These are phyloP conservation scores for Penicillium manginii DNA, from an alignment of 495 filamentous ascomycete genomes.

Conservation along the genomic window DNA sequence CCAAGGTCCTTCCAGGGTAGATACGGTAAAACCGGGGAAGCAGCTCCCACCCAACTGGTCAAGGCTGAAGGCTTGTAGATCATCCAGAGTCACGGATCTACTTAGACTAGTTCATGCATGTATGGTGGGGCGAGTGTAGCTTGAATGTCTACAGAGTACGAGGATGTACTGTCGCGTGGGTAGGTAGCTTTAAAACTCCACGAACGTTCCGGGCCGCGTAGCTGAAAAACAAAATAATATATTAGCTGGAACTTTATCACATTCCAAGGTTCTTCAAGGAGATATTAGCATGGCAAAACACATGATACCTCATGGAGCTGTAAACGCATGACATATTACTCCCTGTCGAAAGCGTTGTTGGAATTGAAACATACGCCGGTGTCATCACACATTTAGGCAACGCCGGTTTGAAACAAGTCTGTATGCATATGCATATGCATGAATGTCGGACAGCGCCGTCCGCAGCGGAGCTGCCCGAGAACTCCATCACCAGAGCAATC, in stretches of 20 bases:
- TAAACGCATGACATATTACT: neutral
- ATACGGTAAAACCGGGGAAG: slow-evolving; percentile 1
- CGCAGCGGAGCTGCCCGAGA: neutral
- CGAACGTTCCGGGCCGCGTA: neutral
- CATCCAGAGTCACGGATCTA: neutral
- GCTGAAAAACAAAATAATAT: neutral
- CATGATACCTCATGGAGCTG: neutral
- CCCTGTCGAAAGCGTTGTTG: neutral
- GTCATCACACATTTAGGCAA: too few relatives aligned
- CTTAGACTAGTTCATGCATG: too few relatives aligned
- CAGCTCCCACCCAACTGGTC: neutral
- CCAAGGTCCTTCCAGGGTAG: neutral
- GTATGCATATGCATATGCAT: neutral
- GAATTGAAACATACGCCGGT: neutral
- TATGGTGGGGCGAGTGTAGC: neutral
- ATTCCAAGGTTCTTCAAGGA: too few relatives aligned
- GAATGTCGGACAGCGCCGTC: neutral
- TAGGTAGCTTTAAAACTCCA: neutral
- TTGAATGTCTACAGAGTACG: neutral
- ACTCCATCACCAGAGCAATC: neutral
- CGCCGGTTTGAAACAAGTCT: neutral
- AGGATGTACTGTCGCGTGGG: neutral
- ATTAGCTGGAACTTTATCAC: too few relatives aligned
- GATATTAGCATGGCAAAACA: neutral
- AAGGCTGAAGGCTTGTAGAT: neutral